Base-by-base conservation (phyloP, 1,139 yeast genomes). In the Nakaseomyces delphensis region DNA sequence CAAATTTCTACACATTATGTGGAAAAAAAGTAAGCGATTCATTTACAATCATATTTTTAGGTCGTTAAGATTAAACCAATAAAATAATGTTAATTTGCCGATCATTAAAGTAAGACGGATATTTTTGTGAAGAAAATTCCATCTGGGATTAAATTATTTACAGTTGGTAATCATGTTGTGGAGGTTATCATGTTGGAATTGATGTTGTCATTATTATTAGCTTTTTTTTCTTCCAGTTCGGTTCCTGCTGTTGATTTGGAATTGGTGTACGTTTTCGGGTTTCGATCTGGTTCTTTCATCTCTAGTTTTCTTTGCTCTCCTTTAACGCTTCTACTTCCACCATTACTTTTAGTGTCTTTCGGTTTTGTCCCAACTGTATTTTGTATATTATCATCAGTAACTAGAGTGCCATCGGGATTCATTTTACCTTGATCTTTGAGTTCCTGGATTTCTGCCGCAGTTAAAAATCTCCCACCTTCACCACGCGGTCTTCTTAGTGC, bases 401-500 rank as follows among this genome's bases (percentile, higher is more conserved):
- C 35, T 11, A 31, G 5, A 5, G 35, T 31, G 23, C 35, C 35
- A 20, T 33, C 37, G 4, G 27, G 37, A 14, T 33, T 36, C 23
- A 25, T 11, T 24, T 36, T 24, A 15, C 30, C 39, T n/a, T 71
- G 70, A 43, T 57, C 77, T 73, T 64, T 87, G 93, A 20, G 94
- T n/a, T 55, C 61, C 30, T 55, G 96, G 47, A 91, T 89, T 60
- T 93, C 98, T 3, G 95, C 95, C 4, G 97, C 96, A 1, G 98
- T 91, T 50, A 93, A 67, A 56, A 93, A 93, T 48, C 98, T 70
- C 3, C 99, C 99, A 24, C 98, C 98, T 65, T 91, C 97, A 23
- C 99, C 99, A 56, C 99, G 76, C 13, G 98, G 98, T 63, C 99
- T 76, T 60, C 98, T 75, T 98, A 93, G 91, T 16, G 99, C 99